These are phyloP conservation scores for Cryptosporidium bovis DNA, from an alignment of 169 alveolate species.

Conservation along the genomic window DNA sequence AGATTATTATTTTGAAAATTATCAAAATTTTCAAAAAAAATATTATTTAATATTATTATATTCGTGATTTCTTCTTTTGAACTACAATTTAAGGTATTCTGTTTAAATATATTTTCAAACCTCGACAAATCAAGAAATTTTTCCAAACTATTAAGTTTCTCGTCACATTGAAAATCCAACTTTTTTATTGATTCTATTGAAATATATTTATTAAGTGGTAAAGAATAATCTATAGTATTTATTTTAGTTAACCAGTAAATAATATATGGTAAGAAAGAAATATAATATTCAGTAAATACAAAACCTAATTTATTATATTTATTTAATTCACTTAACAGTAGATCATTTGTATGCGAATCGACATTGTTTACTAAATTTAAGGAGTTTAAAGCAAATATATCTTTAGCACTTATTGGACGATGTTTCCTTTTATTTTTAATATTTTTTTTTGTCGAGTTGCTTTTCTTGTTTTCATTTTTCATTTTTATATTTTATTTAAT, in stretches of 20 bases:
- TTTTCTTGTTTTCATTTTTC: neutral
- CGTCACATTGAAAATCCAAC: neutral
- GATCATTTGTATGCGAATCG: slow-evolving; percentile 5
- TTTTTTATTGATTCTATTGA: neutral
- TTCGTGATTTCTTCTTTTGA: neutral
- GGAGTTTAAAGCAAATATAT: slow-evolving; percentile 51
- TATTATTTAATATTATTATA: neutral
- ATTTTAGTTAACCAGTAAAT: neutral
- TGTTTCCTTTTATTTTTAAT: slow-evolving; percentile 14
- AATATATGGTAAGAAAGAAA: slow-evolving; percentile 21
- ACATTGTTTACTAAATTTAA: slow-evolving; percentile 16
- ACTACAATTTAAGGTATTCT: neutral
- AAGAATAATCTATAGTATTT: neutral
- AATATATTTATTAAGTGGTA: neutral
- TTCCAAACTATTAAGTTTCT: too few relatives aligned
- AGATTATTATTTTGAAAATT: neutral
- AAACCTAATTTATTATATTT: neutral
- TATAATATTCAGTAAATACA: too few relatives aligned
- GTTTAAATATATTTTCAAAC: slow-evolving; percentile 12
- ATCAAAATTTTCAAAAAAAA: slow-evolving; percentile 8
- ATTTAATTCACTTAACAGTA: neutral
- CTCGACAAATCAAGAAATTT: slow-evolving; percentile 13
- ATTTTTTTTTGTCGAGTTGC: neutral
- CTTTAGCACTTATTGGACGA: slow-evolving; percentile 29
- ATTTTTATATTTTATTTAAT: neutral